These are phyloP conservation scores for Chrysosphaeria jannelii DNA, from an alignment of 2,329 filamentous ascomycete genomes.

Conservation along the genomic window DNA sequence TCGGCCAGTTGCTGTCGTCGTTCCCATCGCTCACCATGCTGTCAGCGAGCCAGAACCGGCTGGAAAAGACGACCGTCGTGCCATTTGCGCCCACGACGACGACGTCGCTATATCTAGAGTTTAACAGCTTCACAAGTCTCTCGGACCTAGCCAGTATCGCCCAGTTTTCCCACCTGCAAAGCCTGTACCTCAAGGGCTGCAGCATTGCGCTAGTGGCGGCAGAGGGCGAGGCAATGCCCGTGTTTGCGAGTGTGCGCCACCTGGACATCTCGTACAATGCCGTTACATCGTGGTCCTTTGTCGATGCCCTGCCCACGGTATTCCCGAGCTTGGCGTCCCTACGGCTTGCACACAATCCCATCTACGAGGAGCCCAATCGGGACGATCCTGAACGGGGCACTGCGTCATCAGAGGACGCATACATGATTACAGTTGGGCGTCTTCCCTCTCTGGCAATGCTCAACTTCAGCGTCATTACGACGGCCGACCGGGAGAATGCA, in stretches of 20 bases:
- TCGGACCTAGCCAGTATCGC: slow-evolving; percentile 24
- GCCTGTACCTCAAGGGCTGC: slow-evolving; percentile 49
- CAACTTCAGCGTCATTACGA: slow-evolving; percentile 42
- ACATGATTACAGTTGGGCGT: slow-evolving; percentile 65
- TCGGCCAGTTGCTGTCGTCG: slow-evolving; percentile 19
- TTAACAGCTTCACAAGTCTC: slow-evolving; percentile 34
- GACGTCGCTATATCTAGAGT: slow-evolving; percentile 36
- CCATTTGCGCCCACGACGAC: slow-evolving; percentile 19
- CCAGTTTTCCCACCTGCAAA: slow-evolving; percentile 19
- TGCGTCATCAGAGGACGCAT: slow-evolving; percentile 38
- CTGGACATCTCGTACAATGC: slow-evolving; percentile 48
- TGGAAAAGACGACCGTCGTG: slow-evolving; percentile 15
- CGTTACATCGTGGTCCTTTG: slow-evolving; percentile 38
- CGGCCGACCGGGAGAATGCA: slow-evolving; percentile 53
- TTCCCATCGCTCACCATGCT: slow-evolving; percentile 23
- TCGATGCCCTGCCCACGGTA: slow-evolving; percentile 32
- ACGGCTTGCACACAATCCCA: slow-evolving; percentile 60
- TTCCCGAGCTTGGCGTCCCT: slow-evolving; percentile 51
- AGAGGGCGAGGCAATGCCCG: slow-evolving; percentile 7
- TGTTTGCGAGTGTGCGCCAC: slow-evolving; percentile 28
- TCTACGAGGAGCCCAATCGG: slow-evolving; percentile 27
- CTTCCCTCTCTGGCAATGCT: slow-evolving; percentile 34
- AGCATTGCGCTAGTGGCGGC: slow-evolving; percentile 16
- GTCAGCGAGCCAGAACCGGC: slow-evolving; percentile 24
- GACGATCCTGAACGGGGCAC: slow-evolving; percentile 7